Evolutionary conservation across 169 alveolate genomes (phyloP).

Genomic region (Plasmodium cynomolgi): DNA sequence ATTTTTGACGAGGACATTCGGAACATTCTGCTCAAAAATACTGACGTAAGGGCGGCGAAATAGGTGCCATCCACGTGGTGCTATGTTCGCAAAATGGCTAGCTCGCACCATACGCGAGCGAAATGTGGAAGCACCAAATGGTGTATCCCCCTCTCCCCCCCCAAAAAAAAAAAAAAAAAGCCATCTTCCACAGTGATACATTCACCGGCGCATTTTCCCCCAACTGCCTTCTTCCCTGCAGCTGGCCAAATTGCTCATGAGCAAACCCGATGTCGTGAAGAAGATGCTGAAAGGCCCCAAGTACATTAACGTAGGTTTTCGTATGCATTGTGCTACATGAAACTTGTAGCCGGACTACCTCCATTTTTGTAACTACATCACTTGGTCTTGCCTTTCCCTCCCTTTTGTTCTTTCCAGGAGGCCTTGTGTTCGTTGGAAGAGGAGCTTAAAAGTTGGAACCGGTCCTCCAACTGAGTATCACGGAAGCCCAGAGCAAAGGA

Average conservation of each 20-base stretch:
- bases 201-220: background rate
- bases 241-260: slow-evolving; percentile 68
- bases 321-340: background rate
- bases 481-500: background rate
- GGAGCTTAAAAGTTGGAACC: slow-evolving; percentile 57
- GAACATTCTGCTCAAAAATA: slow-evolving; percentile 47
- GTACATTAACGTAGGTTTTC: slow-evolving; percentile 49
- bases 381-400: background rate
- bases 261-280: slow-evolving; percentile 58
- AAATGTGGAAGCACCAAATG: background rate
- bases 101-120: background rate
- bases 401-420: slow-evolving; percentile 25
- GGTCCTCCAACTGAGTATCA: slow-evolving; percentile 4
- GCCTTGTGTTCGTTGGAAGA: slow-evolving; percentile 61
- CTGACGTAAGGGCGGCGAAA: slow-evolving; percentile 17
- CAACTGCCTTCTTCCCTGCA: background rate
- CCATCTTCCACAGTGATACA: background rate
- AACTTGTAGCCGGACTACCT: background rate
- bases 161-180: background rate
- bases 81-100: background rate
- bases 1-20: slow-evolving; percentile 63
- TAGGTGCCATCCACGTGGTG: background rate
- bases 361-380: background rate
- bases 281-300: slow-evolving; percentile 72
- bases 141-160: background rate